Evolutionary conservation across 2,329 filamentous ascomycete genomes (phyloP).

Genomic region (Diatrype stigma): DNA sequence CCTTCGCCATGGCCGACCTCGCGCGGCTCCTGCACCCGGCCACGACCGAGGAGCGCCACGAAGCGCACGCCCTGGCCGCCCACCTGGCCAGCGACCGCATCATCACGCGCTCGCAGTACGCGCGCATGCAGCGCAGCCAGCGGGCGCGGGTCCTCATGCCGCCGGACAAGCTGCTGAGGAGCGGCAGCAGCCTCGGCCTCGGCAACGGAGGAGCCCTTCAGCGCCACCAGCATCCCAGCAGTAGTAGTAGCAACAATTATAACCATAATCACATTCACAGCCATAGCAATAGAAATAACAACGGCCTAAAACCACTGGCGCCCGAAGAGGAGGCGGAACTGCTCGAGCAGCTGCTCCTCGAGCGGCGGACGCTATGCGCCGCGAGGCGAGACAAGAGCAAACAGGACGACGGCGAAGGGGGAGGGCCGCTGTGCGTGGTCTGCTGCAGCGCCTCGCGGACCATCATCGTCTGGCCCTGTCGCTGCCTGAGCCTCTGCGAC

Average conservation of each 20-base stretch:
- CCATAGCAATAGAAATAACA: slow-evolving; percentile 9
- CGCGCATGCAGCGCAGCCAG: slow-evolving; percentile 62
- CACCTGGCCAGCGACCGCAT: slow-evolving; percentile 69
- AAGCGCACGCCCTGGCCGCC: slow-evolving; percentile 75
- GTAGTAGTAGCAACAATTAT: slow-evolving; percentile 24
- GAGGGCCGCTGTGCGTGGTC: slow-evolving; percentile 83
- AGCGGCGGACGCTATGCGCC: slow-evolving; percentile 36
- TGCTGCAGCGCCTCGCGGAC: slow-evolving; percentile 84
- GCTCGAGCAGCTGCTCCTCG: slow-evolving; percentile 57
- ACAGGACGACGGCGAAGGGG: slow-evolving; percentile 33
- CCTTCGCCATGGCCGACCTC: slow-evolving; percentile 64
- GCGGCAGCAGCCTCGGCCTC: slow-evolving; percentile 17
- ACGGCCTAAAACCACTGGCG: slow-evolving; percentile 37
- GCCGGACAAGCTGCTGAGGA: slow-evolving; percentile 31
- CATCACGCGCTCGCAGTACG: slow-evolving; percentile 78
- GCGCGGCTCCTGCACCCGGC: slow-evolving; percentile 78
- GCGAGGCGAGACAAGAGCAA: slow-evolving; percentile 15
- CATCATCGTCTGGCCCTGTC: slow-evolving; percentile 93
- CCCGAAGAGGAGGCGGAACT: slow-evolving; percentile 57
- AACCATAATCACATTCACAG: slow-evolving; percentile 7
- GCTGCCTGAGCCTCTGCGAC: slow-evolving; percentile 90
- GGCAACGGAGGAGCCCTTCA: neutral
- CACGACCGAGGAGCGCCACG: slow-evolving; percentile 64
- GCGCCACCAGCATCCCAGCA: neutral
- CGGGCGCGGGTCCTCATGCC: slow-evolving; percentile 64